Evolutionary conservation across 225 moss, liverwort and hornwort species (phyloP), one percentile per base, ranked within the genome.

Genomic region (Rhytidiadelphus loreus): DNA sequence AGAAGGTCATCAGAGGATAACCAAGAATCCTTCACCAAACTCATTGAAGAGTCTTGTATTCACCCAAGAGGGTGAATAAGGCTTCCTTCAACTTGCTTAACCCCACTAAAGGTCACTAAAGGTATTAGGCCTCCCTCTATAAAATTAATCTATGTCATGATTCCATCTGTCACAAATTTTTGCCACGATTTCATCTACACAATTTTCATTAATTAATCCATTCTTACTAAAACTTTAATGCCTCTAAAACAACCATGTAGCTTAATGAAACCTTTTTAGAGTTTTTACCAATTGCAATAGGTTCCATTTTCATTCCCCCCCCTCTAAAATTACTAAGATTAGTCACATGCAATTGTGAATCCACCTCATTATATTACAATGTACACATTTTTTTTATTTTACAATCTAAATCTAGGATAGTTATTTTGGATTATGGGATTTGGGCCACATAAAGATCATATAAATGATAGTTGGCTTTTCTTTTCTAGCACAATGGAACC

Each of bases 251-350:
- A 77, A 52, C 2, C 6, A 0, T 23, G 1, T 53, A 76, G 8
- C 53, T 35, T 53, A 8, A 52, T 35, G 14, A 55, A 77, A 55
- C 10, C 11, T 25, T 10, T 77, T 37, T 25, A 15, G 8, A 24
- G 0, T 0, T 0, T 0, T 53, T 53, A 9, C 35, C 6, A 53
- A 37, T 77, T n/a, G 55, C 16, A n/a, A 25, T 0, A 0, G 1
- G 4, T 50, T 56, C 4, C 9, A 55, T 56, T 56, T 6, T 16
- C 0, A 1, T 56, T 56, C 4, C 0, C 1, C 2, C 4, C 26
- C n/a, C n/a, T n/a, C 11, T 9, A 55, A 25, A 1, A 1, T 13
- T n/a, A n/a, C 0, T n/a, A 55, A 77, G 4, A n/a, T 6, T 56
- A 19, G 4, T 10, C n/a, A n/a, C 1, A 56, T n/a, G 6, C 7